Base-by-base conservation (phyloP, 805 yeast genomes). In the Pichia deserticola region DNA sequence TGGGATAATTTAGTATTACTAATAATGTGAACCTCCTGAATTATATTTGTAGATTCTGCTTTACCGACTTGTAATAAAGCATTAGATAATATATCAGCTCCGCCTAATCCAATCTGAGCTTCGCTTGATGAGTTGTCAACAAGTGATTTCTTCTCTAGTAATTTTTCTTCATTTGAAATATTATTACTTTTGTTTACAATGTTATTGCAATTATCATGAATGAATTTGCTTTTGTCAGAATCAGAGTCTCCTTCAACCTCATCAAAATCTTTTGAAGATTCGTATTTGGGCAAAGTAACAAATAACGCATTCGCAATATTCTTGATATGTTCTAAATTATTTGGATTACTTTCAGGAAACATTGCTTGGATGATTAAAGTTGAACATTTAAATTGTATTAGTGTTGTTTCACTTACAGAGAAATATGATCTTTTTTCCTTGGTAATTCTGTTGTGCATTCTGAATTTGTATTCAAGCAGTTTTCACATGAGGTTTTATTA, bases 301-400 rank as follows among this genome's bases (percentile, higher is more conserved):
- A 51, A 55, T 15, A 53, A 35, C n/a, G 44, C 40, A n/a, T 44
- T 54, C 3, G 67, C 70, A 42, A 64, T 54, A 43, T 60, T 62
- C n/a, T 64, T 60, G 33, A 71, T 47, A 20, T 64, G 68, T 40
- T 66, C 66, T 29, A 69, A 60, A 48, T 65, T 68, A 51, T 65
- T 62, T 30, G 64, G 62, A 49, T 70, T 72, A 12, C 61, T 54
- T 34, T 68, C 66, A 0, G 74, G 73, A 50, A 62, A 66, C 13
- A 69, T 54, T 0, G 65, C 66, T 15, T 60, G 58, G 5, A 70
- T 61, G 30, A 70, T 52, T 38, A 55, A 50, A 13, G 60, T 44
- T 7, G 68, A 54, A 30, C 68, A 64, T 50, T 66, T 67, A 45
- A 68, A 62, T 45, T 70, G 73, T 10, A 60, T 54, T 1, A 68